These are phyloP conservation scores for Physcomitrium patens DNA, from an alignment of 225 moss, liverwort and hornwort species.

Conservation along the genomic window DNA sequence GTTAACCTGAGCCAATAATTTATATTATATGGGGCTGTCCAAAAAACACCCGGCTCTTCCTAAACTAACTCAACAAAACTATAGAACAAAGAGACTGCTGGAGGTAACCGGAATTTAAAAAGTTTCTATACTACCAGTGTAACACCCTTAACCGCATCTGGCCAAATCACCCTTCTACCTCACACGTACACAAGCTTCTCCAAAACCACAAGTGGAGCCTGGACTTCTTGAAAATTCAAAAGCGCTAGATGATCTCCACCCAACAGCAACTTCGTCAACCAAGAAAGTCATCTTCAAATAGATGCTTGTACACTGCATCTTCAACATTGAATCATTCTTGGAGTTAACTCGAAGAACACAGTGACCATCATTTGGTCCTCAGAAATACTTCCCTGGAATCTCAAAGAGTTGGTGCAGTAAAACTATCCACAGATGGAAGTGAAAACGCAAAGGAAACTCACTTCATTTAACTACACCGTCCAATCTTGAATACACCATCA, in stretches of 20 bases:
- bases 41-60: conserved; percentile 40
- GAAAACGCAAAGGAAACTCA: conserved; percentile 15
- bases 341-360: background rate
- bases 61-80: conserved; percentile 27
- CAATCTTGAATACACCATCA: background rate
- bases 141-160: conserved; percentile 1
- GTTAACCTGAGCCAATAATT: conserved; percentile 30
- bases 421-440: conserved; percentile 42
- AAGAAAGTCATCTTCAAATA: background rate
- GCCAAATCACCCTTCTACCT: background rate
- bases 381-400: conserved; percentile 13
- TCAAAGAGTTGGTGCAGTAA: conserved; percentile 32
- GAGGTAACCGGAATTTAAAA: conserved; percentile 25
- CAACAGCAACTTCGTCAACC: background rate
- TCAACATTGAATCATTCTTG: background rate
- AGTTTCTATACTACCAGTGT: conserved; percentile 1
- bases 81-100: conserved; percentile 22
- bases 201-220: background rate
- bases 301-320: background rate
- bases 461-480: conserved; percentile 28
- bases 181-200: background rate
- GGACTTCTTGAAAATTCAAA: background rate
- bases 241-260: background rate
- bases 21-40: conserved; percentile 39
- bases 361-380: conserved; percentile 15